Percentiles rank a stretch among this genome's conserved stretches.
Evolutionary conservation across 495 filamentous ascomycete species (phyloP).

Genomic region (Xylaria venustula): DNA sequence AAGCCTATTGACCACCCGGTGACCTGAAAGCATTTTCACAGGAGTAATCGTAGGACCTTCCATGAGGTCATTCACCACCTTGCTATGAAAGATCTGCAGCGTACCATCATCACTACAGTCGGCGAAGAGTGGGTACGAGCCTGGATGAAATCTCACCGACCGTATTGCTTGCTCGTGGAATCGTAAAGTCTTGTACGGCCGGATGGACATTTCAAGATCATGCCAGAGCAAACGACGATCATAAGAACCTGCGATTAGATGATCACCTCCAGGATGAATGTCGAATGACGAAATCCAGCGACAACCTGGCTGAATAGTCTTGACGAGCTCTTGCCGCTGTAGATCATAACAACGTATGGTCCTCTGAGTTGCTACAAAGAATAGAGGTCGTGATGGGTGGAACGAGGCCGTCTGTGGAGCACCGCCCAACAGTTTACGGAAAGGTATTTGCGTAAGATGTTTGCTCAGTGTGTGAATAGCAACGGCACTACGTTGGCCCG

Average conservation of each 20-base stretch:
- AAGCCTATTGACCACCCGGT: slow-evolving; percentile 74
- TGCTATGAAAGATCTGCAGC: slow-evolving; percentile 94
- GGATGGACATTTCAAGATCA: slow-evolving; percentile 85
- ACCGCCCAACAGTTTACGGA: slow-evolving; percentile 75
- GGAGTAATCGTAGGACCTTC: slow-evolving; percentile 96
- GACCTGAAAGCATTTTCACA: slow-evolving; percentile 88
- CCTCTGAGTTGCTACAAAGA: slow-evolving; percentile 94
- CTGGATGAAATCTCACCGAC: slow-evolving; percentile 79
- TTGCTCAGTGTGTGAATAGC: slow-evolving; percentile 94
- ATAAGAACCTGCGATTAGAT: slow-evolving; percentile 90
- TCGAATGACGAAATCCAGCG: slow-evolving; percentile 94
- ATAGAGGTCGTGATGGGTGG: slow-evolving; percentile 87
- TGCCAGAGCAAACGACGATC: slow-evolving; percentile 95
- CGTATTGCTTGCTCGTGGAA: slow-evolving; percentile 92
- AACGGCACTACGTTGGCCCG: slow-evolving; percentile 75
- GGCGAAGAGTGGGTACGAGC: slow-evolving; percentile 83
- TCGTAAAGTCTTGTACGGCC: slow-evolving; percentile 91
- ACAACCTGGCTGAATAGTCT: slow-evolving; percentile 87
- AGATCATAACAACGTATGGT: slow-evolving; percentile 91
- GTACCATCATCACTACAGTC: slow-evolving; percentile 92
- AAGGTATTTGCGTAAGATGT: slow-evolving; percentile 90
- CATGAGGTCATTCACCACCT: slow-evolving; percentile 88
- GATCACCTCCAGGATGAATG: slow-evolving; percentile 89
- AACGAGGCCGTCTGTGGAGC: slow-evolving; percentile 87
- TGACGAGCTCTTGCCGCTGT: slow-evolving; percentile 80